Evolutionary conservation across 768 basidiomycete genomes (phyloP).

Genomic region (Rhizopogon vinicolor): DNA sequence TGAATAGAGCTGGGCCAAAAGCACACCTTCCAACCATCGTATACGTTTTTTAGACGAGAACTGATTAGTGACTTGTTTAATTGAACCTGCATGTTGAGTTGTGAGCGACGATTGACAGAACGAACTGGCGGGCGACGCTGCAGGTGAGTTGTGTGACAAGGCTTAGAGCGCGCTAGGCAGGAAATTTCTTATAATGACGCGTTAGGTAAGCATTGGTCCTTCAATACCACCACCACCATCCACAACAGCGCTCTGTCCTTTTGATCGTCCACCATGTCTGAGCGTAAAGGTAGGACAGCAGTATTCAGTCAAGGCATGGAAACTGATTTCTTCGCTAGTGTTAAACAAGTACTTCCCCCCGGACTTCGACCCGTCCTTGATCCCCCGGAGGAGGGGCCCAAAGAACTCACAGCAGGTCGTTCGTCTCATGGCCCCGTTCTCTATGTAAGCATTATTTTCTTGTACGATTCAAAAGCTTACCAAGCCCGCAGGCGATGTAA

Average conservation of each 20-base stretch:
- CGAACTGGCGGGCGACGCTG: slow-evolving; percentile 11
- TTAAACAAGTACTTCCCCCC: slow-evolving; percentile 96
- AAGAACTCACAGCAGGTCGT: slow-evolving; percentile 97
- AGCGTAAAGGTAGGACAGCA: slow-evolving; percentile 62
- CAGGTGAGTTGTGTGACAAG: slow-evolving; percentile 12
- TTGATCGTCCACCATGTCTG: slow-evolving; percentile 55
- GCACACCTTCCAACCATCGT: slow-evolving; percentile 60
- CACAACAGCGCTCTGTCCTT: background rate
- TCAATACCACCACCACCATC: background rate
- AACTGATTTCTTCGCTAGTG: slow-evolving; percentile 40
- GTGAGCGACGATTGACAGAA: slow-evolving; percentile 1
- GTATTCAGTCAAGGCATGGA: background rate
- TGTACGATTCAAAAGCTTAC: background rate
- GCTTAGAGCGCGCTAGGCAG: slow-evolving; percentile 17
- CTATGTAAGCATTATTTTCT: slow-evolving; percentile 59
- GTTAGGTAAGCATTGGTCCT: slow-evolving; percentile 24
- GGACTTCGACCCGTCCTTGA: slow-evolving; percentile 97
- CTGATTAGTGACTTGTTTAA: slow-evolving; percentile 60
- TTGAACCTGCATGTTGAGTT: slow-evolving; percentile 56
- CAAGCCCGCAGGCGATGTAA: slow-evolving; percentile 69
- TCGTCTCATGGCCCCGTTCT: slow-evolving; percentile 98
- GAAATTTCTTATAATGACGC: slow-evolving; percentile 25
- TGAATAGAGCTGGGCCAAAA: slow-evolving; percentile 4
- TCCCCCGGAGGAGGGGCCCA: slow-evolving; percentile 83
- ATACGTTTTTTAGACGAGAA: slow-evolving; percentile 53